These are phyloP conservation scores for Steccherinum ochraceum DNA, from an alignment of 768 basidiomycete genomes.

Conservation along the genomic window DNA sequence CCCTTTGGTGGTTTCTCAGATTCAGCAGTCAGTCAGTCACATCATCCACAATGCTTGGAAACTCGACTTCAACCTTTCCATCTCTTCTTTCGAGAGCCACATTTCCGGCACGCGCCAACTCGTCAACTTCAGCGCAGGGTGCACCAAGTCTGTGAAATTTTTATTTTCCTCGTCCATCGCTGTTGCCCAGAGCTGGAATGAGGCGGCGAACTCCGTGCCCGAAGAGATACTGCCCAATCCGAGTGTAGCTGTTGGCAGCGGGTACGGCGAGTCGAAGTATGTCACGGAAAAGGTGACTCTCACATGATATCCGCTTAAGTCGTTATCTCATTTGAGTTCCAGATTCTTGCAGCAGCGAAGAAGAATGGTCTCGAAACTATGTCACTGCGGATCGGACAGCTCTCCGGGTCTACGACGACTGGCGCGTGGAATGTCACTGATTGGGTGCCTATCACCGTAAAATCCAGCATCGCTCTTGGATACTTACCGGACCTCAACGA, in stretches of 20 bases:
- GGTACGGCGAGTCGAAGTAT: slow-evolving; percentile 38
- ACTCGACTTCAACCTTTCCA: slow-evolving; percentile 31
- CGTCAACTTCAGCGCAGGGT: slow-evolving; percentile 26
- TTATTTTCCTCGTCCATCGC: slow-evolving; percentile 30
- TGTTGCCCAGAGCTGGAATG: slow-evolving; percentile 18
- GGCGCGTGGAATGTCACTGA: slow-evolving; percentile 24
- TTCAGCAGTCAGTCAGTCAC: slow-evolving; percentile 1
- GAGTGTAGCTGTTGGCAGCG: slow-evolving; percentile 24
- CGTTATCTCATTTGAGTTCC: background rate
- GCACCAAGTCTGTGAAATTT: slow-evolving; percentile 19
- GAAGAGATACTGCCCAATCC: slow-evolving; percentile 23
- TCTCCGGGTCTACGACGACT: slow-evolving; percentile 17
- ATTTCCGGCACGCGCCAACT: slow-evolving; percentile 26
- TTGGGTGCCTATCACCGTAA: slow-evolving; percentile 23
- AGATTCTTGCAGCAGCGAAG: slow-evolving; percentile 13
- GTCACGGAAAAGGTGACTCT: slow-evolving; percentile 29
- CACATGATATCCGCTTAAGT: background rate
- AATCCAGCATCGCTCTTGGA: slow-evolving; percentile 13
- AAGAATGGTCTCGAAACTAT: slow-evolving; percentile 7
- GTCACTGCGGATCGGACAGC: slow-evolving; percentile 23
- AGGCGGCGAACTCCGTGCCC: slow-evolving; percentile 12
- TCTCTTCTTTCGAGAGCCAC: slow-evolving; percentile 26
- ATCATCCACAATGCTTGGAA: slow-evolving; percentile 27
- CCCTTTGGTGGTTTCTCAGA: background rate
- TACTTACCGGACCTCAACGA: slow-evolving; percentile 3